Conservation (phyloP, 257 asterid species). For the Eucommia ulmoides region DNA sequence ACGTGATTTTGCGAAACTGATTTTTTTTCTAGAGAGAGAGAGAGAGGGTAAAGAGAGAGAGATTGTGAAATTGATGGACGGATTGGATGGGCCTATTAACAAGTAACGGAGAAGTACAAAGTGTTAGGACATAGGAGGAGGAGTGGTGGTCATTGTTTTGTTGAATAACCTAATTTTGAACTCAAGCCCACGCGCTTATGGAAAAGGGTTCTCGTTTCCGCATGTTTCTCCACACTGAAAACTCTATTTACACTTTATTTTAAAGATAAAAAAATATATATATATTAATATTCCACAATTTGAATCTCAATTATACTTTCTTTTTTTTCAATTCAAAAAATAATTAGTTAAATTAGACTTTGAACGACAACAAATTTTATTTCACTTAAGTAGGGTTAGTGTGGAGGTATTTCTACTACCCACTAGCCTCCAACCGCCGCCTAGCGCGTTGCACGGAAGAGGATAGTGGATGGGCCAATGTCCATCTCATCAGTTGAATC, state of each 20-base stretch:
- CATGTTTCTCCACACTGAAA: not conserved
- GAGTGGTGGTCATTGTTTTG: constrained; percentile 4
- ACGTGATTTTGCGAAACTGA: constrained; percentile 34
- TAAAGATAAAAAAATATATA: not conserved
- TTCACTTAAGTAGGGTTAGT: too few relatives aligned
- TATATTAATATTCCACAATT: not conserved
- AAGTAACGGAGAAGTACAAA: constrained; percentile 11
- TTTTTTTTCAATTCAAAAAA: not conserved
- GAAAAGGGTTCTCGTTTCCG: not conserved
- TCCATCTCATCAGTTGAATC: too few relatives aligned
- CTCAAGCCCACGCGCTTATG: not conserved
- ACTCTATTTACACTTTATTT: not conserved
- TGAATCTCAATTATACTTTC: not conserved
- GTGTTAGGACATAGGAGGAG: not conserved
- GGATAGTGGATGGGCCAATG: too few relatives aligned
- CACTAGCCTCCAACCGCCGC: too few relatives aligned
- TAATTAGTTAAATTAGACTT: too few relatives aligned
- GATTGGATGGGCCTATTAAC: constrained; percentile 18
- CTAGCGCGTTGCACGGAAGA: too few relatives aligned
- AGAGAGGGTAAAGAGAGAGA: not conserved
- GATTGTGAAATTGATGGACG: constrained; percentile 7
- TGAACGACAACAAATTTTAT: too few relatives aligned
- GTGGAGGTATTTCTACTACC: too few relatives aligned
- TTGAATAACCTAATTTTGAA: not conserved
- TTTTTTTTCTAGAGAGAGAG: not conserved